A percentile compares a stretch with the other conserved stretches of the same genome.
Evolutionary conservation across 768 basidiomycete genomes (phyloP).

Genomic region (Phanerochaete sordida): DNA sequence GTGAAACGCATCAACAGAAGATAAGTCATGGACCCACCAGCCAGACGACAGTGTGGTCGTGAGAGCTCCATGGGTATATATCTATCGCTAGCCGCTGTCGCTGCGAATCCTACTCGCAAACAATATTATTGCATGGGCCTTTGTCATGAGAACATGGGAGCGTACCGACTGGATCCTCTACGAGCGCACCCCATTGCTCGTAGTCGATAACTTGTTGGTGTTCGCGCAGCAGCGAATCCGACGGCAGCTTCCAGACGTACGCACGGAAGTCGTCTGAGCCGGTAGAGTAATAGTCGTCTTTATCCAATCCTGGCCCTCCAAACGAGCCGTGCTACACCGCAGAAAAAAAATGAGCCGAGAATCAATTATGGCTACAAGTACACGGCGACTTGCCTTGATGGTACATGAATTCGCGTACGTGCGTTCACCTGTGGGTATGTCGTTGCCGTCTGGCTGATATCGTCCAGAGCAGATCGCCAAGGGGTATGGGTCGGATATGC

Average conservation of each 20-base stretch:
- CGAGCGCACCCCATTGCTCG: neutral
- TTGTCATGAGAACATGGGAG: neutral
- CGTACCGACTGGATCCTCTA: slow-evolving; percentile 6
- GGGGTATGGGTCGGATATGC: slow-evolving; percentile 62
- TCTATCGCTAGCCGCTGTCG: slow-evolving; percentile 35
- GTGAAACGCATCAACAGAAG: too few relatives aligned
- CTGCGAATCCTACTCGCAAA: slow-evolving; percentile 42
- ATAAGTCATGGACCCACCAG: slow-evolving; percentile 36
- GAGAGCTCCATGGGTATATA: slow-evolving; percentile 61
- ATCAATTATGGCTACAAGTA: too few relatives aligned
- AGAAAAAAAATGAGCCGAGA: neutral
- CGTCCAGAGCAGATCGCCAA: slow-evolving; percentile 64
- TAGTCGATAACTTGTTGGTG: neutral
- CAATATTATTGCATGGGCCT: too few relatives aligned
- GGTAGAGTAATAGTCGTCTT: slow-evolving; percentile 60
- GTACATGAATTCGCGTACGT: slow-evolving; percentile 73
- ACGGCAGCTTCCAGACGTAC: slow-evolving; percentile 77
- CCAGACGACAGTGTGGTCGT: slow-evolving; percentile 57
- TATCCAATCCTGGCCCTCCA: slow-evolving; percentile 51
- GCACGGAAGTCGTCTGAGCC: slow-evolving; percentile 83
- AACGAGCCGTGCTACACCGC: slow-evolving; percentile 66
- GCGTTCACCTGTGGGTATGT: slow-evolving; percentile 40
- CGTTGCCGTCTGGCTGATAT: slow-evolving; percentile 53
- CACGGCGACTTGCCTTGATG: slow-evolving; percentile 82
- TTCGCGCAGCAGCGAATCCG: slow-evolving; percentile 19